phyloP scores from a whole-genome alignment of 306 rosid species.

The Acacia melanoxylon region DNA sequence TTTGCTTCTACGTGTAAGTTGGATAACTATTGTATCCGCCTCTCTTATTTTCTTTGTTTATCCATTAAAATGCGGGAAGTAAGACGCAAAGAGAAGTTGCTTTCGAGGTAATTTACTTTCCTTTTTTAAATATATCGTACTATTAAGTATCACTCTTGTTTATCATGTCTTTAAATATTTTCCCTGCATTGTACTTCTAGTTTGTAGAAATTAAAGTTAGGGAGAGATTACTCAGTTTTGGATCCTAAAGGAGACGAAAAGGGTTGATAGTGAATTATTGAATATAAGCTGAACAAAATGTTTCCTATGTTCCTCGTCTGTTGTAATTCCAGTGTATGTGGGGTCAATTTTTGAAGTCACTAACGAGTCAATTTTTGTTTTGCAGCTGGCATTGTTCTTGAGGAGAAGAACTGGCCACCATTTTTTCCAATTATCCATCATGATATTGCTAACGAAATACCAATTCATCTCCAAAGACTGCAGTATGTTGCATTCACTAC shows the following conservation, averaged over 20 bases:
- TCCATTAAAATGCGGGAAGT: slow-evolving; percentile 60
- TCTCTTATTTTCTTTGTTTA: background rate
- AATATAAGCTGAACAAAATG: background rate
- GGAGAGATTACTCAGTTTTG: background rate
- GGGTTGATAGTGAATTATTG: background rate
- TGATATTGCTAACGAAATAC: slow-evolving; percentile 90
- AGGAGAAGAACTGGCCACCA: slow-evolving; percentile 98
- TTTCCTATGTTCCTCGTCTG: background rate
- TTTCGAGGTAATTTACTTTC: slow-evolving; percentile 63
- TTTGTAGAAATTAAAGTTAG: background rate
- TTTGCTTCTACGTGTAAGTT: too few relatives aligned
- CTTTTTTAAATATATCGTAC: background rate
- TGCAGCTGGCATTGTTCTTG: slow-evolving; percentile 93
- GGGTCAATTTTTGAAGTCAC: slow-evolving; percentile 5
- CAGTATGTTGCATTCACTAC: slow-evolving; percentile 91
- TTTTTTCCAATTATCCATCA: slow-evolving; percentile 97
- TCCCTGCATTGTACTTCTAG: background rate
- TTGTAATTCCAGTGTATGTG: too few relatives aligned
- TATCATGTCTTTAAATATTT: background rate
- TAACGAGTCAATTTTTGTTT: slow-evolving; percentile 37
- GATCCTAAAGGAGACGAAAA: background rate
- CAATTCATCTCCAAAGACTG: slow-evolving; percentile 78
- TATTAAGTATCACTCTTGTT: too few relatives aligned
- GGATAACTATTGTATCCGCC: too few relatives aligned
- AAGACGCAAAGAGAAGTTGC: slow-evolving; percentile 88